Evolutionary conservation across 1,139 yeast genomes (phyloP).

Genomic region (Taphrina pruni): DNA sequence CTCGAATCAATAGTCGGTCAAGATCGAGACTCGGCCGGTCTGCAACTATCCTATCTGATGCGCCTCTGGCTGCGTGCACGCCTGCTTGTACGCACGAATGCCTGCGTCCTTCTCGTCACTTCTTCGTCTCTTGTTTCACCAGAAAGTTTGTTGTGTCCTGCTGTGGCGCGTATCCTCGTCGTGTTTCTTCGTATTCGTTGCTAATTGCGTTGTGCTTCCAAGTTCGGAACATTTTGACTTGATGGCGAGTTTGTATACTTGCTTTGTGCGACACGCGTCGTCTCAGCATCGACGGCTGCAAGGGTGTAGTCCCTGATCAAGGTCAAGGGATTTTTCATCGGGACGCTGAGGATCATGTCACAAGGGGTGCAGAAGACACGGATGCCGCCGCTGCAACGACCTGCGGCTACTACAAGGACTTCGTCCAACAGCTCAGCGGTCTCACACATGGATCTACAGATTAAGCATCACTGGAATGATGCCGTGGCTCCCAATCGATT

Average conservation of each 20-base stretch:
- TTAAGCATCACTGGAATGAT: conserved; percentile 31
- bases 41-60: background rate
- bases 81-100: background rate
- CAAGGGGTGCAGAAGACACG: background rate
- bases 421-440: conserved; percentile 14
- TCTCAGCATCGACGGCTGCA: too few species aligned
- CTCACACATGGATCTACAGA: conserved; percentile 26
- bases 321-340: too few species aligned
- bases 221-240: background rate
- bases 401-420: conserved; percentile 4
- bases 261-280: too few species aligned
- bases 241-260: too few species aligned
- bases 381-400: conserved; percentile 8
- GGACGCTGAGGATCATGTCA: background rate
- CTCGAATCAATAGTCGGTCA: too few species aligned
- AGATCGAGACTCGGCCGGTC: background rate
- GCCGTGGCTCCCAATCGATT: conserved; percentile 13
- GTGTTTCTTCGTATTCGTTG: background rate
- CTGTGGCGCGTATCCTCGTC: background rate
- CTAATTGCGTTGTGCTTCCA: background rate
- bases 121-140: background rate
- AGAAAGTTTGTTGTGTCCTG: background rate
- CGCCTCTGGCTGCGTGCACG: too few species aligned
- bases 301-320: too few species aligned
- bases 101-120: background rate